Percentiles rank a stretch among this genome's conserved stretches.
Conservation (phyloP, 169 alveolate genomes). For the Plasmodium berghei region DNA sequence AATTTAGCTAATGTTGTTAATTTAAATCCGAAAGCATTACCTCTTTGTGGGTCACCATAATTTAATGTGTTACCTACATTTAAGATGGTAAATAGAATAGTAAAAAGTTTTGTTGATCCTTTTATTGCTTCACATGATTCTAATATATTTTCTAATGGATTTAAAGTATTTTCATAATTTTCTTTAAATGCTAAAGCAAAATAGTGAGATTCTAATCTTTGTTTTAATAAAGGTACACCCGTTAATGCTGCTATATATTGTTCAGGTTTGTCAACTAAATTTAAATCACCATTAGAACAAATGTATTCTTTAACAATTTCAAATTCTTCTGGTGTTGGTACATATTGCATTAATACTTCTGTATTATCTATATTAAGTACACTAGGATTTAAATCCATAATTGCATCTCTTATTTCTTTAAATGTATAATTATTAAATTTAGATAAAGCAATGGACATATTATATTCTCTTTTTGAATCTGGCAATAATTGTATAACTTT, state of each 20-base stretch:
- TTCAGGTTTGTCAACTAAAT: conserved; percentile 91
- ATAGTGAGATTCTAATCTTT: conserved; percentile 89
- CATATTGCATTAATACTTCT: conserved; percentile 88
- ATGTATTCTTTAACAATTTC: conserved; percentile 90
- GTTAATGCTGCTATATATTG: conserved; percentile 92
- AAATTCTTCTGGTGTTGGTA: conserved; percentile 90
- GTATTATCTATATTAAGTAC: conserved; percentile 90
- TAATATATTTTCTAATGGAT: conserved; percentile 86
- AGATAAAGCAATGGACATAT: conserved; percentile 92
- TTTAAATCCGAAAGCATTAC: conserved; percentile 92
- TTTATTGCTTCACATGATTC: conserved; percentile 88
- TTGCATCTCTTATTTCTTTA: conserved; percentile 91
- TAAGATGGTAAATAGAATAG: conserved; percentile 87
- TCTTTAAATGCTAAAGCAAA: conserved; percentile 89
- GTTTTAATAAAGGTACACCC: conserved; percentile 90
- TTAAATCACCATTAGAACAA: conserved; percentile 90
- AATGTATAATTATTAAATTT: conserved; percentile 91
- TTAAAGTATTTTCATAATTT: conserved; percentile 84
- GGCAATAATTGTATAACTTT: conserved; percentile 89
- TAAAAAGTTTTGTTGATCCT: conserved; percentile 81
- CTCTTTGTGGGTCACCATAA: conserved; percentile 91
- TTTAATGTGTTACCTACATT: conserved; percentile 90
- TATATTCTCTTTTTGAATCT: conserved; percentile 92
- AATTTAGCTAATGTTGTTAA: conserved; percentile 89
- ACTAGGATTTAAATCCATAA: conserved; percentile 88